Evolutionary conservation across 2,329 filamentous ascomycete genomes (phyloP).

Genomic region (Aspergillus unguis): DNA sequence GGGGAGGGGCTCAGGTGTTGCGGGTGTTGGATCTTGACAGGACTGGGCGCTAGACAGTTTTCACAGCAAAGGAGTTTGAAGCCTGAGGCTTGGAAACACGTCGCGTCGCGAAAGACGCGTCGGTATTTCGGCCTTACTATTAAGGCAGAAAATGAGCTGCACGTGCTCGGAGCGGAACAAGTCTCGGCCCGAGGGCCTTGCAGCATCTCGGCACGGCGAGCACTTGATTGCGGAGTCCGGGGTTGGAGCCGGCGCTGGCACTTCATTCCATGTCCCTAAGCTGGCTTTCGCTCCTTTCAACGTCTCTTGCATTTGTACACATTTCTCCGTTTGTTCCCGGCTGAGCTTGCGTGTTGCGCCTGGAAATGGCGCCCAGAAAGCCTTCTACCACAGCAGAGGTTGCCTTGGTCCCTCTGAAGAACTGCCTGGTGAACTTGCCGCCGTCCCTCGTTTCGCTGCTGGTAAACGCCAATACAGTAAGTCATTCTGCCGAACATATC

Average conservation of each 20-base stretch:
- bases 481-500: conserved; percentile 27
- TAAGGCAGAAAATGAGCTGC: conserved; percentile 6
- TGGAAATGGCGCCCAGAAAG: conserved; percentile 46
- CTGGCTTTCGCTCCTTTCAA: background rate
- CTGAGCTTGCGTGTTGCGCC: conserved; percentile 11
- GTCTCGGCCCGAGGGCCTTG: conserved; percentile 28
- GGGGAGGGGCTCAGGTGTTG: conserved; percentile 12
- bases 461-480: conserved; percentile 83
- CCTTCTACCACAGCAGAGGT: conserved; percentile 72
- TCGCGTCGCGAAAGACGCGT: conserved; percentile 32
- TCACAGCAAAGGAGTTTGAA: conserved; percentile 8
- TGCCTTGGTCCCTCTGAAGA: conserved; percentile 82
- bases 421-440: conserved; percentile 91
- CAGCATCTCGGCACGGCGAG: conserved; percentile 19
- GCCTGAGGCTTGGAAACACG: conserved; percentile 21
- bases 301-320: conserved; percentile 9
- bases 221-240: conserved; percentile 27
- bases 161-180: conserved; percentile 34
- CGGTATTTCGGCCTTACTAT: background rate
- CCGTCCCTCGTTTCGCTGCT: conserved; percentile 77
- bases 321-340: too few species aligned
- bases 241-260: conserved; percentile 22
- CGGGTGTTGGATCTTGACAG: conserved; percentile 12
- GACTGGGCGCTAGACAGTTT: conserved; percentile 11
- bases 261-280: conserved; percentile 8